These are phyloP conservation scores for Lyophyllum atratum DNA, from an alignment of 768 basidiomycete genomes.

Conservation along the genomic window DNA sequence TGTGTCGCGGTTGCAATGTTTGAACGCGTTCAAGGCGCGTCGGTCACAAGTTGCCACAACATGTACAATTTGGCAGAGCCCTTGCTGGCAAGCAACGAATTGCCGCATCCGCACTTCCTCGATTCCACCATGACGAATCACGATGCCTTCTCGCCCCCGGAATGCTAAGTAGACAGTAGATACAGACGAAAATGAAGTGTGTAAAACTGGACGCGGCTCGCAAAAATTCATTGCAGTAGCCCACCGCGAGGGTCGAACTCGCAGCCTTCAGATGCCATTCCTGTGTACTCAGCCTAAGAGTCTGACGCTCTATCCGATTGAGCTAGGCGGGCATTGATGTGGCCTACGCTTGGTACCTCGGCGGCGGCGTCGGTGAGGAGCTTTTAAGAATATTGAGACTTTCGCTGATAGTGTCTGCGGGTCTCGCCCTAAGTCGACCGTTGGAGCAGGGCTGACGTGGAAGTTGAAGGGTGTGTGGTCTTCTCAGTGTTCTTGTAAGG, in stretches of 20 bases:
- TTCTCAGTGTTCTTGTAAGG: too few species aligned
- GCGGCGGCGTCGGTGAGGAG: too few species aligned
- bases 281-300: constrained; percentile 23
- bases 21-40: not conserved
- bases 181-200: too few species aligned
- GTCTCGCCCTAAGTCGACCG: too few species aligned
- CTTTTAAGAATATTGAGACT: too few species aligned
- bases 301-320: constrained; percentile 70
- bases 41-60: not conserved
- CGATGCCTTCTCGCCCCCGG: not conserved
- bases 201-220: too few species aligned
- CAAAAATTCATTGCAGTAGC: too few species aligned
- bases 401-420: too few species aligned
- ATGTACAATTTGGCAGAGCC: not conserved
- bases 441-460: too few species aligned
- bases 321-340: constrained; percentile 68
- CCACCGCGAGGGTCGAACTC: constrained; percentile 11
- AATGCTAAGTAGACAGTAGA: too few species aligned
- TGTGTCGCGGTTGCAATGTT: not conserved
- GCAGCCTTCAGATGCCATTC: constrained; percentile 1
- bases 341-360: too few species aligned
- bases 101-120: not conserved
- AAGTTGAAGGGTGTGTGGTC: too few species aligned
- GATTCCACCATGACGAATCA: not conserved
- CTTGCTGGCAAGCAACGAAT: not conserved